A percentile compares a stretch with the other conserved stretches of the same genome.
Evolutionary conservation across 331 rosid species (phyloP).

Genomic region (Quercus phellos): DNA sequence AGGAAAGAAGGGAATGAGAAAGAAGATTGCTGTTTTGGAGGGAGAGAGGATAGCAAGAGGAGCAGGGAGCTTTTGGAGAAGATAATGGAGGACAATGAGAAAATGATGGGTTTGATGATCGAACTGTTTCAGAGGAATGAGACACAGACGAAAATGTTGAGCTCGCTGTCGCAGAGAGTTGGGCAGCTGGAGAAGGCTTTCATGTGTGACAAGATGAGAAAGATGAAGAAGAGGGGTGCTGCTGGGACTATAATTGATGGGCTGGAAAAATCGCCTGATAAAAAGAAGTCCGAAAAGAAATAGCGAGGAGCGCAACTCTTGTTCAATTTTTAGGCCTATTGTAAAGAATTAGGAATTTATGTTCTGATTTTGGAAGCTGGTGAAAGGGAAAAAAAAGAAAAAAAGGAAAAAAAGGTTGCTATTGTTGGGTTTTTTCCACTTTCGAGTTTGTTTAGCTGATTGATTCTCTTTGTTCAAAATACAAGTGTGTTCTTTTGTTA

Average conservation of each 20-base stretch:
- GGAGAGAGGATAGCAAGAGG: slow-evolving; percentile 1
- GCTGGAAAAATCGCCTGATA: slow-evolving; percentile 6
- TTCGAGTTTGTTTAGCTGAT: too few relatives aligned
- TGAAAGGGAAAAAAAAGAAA: too few relatives aligned
- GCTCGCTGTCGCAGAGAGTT: slow-evolving; percentile 56
- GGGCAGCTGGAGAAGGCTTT: slow-evolving; percentile 53
- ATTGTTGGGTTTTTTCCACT: too few relatives aligned
- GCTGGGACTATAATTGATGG: background rate
- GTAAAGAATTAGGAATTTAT: too few relatives aligned
- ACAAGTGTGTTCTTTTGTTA: too few relatives aligned
- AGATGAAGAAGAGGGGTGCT: slow-evolving; percentile 41
- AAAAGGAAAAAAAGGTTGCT: too few relatives aligned
- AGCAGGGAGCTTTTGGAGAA: slow-evolving; percentile 37
- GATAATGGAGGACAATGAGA: slow-evolving; percentile 60
- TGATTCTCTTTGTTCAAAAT: too few relatives aligned
- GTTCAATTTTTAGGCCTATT: too few relatives aligned
- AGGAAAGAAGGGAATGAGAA: slow-evolving; percentile 5
- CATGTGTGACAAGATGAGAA: slow-evolving; percentile 41
- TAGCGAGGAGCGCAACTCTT: background rate
- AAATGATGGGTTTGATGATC: slow-evolving; percentile 53
- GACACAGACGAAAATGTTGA: slow-evolving; percentile 40
- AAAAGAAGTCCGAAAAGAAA: background rate
- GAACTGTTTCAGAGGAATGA: slow-evolving; percentile 43
- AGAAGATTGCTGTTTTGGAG: background rate
- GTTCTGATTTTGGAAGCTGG: too few relatives aligned